phyloP scores from a whole-genome alignment of 2,329 filamentous ascomycete species.

The Colletotrichum horii region DNA sequence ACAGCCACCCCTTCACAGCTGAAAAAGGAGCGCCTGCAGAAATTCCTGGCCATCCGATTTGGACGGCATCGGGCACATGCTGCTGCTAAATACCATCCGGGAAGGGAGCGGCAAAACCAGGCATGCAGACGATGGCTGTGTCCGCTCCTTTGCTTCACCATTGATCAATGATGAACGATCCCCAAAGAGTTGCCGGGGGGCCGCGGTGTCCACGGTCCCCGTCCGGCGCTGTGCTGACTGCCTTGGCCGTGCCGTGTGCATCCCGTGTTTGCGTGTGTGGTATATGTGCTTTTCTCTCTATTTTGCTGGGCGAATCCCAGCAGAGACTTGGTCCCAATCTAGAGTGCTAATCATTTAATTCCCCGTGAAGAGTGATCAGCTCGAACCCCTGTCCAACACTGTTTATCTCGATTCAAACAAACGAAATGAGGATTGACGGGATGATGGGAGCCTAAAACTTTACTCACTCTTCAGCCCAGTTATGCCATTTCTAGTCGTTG shows the following conservation, averaged over 20 bases:
- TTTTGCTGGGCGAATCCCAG: neutral
- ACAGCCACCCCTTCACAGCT: conserved; percentile 11
- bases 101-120: neutral
- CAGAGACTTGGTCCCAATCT: neutral
- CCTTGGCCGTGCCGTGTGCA: neutral
- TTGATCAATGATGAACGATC: neutral
- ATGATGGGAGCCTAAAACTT: neutral
- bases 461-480: neutral
- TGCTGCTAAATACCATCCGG: neutral
- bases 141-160: neutral
- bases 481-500: neutral
- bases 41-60: conserved; percentile 2
- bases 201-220: neutral
- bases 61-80: neutral
- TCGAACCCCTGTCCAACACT: neutral
- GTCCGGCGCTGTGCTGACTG: neutral
- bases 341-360: neutral
- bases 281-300: neutral
- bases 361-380: neutral
- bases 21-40: neutral
- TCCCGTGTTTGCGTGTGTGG: neutral
- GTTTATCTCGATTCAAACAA: neutral
- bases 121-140: neutral
- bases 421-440: conserved; percentile 16
- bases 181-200: neutral